Evolutionary conservation across 371 early-diverging fungal genomes (phyloP).

Genomic region (Mortierella sp.): DNA sequence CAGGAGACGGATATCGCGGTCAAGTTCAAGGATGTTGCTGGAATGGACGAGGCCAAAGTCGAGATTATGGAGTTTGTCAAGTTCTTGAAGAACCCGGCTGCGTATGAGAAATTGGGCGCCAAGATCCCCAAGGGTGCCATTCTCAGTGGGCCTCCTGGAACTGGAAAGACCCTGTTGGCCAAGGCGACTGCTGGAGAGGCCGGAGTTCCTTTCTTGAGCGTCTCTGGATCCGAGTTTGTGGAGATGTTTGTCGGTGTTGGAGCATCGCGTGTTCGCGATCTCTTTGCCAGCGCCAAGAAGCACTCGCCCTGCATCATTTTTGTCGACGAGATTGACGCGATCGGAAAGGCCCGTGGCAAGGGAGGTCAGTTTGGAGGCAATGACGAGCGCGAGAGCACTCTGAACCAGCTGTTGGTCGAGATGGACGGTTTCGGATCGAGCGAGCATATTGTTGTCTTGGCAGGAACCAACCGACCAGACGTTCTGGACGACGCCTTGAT

Average conservation of each 20-base stretch:
- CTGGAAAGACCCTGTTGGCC: conserved; percentile 98
- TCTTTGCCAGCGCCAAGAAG: conserved; percentile 98
- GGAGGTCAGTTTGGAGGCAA: conserved; percentile 94
- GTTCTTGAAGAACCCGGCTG: conserved; percentile 97
- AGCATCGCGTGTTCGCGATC: conserved; percentile 96
- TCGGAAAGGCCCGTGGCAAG: conserved; percentile 98
- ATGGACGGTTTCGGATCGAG: conserved; percentile 98
- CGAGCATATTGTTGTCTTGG: conserved; percentile 95
- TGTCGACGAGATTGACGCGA: conserved; percentile 99
- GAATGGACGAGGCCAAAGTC: conserved; percentile 99
- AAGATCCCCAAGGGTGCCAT: conserved; percentile 99
- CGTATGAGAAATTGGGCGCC: conserved; percentile 98
- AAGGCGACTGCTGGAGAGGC: conserved; percentile 99
- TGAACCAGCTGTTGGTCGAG: conserved; percentile 98
- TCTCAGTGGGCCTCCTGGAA: conserved; percentile 99
- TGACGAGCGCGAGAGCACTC: conserved; percentile 98
- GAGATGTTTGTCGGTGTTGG: conserved; percentile 99
- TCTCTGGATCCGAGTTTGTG: conserved; percentile 99
- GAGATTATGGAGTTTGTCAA: conserved; percentile 99
- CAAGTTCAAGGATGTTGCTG: conserved; percentile 99
- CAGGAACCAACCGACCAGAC: conserved; percentile 96
- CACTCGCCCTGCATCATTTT: conserved; percentile 99
- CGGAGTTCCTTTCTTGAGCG: conserved; percentile 96
- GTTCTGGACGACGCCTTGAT: conserved; percentile 93
- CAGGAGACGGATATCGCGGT: conserved; percentile 96